These are phyloP conservation scores for Chlamydomonas reinhardtii DNA, from an alignment of 163 green algal genomes.

Conservation along the genomic window DNA sequence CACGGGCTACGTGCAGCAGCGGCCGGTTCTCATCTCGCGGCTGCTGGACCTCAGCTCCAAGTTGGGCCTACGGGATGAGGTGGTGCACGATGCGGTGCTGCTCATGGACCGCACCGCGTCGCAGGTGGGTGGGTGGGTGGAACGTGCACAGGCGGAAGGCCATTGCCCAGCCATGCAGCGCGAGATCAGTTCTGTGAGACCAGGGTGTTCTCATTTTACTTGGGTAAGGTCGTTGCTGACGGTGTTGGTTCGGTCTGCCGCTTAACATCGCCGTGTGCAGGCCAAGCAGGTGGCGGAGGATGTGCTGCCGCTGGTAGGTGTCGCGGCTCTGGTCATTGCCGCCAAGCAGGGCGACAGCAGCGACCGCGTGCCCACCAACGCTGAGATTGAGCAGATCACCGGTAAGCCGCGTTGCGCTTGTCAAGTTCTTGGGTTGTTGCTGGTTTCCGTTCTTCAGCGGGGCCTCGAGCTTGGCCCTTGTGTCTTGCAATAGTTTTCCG, in stretches of 20 bases:
- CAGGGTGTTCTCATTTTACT: too few relatives aligned
- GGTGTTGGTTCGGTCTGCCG: too few relatives aligned
- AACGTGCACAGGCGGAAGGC: too few relatives aligned
- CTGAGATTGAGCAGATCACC: slow-evolving; percentile 50
- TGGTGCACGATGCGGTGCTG: slow-evolving; percentile 81
- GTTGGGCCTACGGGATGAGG: slow-evolving; percentile 63
- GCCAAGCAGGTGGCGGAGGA: slow-evolving; percentile 51
- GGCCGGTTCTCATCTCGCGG: slow-evolving; percentile 42
- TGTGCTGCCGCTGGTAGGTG: slow-evolving; percentile 56
- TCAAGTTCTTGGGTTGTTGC: too few relatives aligned
- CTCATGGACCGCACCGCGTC: slow-evolving; percentile 66
- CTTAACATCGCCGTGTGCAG: not conserved
- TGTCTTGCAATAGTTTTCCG: too few relatives aligned
- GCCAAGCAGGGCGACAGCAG: slow-evolving; percentile 51
- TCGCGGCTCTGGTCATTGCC: slow-evolving; percentile 52
- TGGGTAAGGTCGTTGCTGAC: too few relatives aligned
- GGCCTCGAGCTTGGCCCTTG: not conserved
- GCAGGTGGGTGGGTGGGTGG: not conserved
- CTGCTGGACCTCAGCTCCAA: slow-evolving; percentile 58
- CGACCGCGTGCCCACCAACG: slow-evolving; percentile 41
- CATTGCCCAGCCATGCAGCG: too few relatives aligned
- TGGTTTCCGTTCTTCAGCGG: not conserved
- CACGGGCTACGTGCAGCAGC: slow-evolving; percentile 60
- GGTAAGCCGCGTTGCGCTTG: not conserved
- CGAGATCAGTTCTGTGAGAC: too few relatives aligned